Conservation (phyloP, 495 filamentous ascomycete species). For the Xylaria cubensis region DNA sequence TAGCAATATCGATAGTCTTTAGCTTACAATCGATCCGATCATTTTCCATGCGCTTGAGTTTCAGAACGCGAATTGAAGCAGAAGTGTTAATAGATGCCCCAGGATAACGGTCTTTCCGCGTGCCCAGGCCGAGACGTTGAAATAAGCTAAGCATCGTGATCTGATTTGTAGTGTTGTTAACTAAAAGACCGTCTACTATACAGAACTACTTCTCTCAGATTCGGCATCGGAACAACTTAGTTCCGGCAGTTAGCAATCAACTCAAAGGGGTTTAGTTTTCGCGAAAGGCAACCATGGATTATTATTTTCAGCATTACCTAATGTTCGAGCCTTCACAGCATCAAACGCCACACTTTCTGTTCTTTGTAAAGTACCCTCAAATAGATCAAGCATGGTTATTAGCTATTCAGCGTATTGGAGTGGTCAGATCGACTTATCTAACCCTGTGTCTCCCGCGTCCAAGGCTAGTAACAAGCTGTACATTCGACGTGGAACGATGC, state of each 20-base stretch:
- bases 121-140: not conserved
- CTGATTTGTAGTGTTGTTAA: not conserved
- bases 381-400: too few species aligned
- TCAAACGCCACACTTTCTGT: too few species aligned
- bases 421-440: too few species aligned
- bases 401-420: too few species aligned
- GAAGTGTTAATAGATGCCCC: not conserved
- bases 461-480: too few species aligned
- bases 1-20: not conserved
- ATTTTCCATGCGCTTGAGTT: not conserved
- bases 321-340: too few species aligned
- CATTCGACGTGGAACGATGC: too few species aligned
- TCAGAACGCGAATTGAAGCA: not conserved
- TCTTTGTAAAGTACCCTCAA: too few species aligned
- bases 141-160: conserved; percentile 1
- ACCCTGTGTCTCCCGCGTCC: too few species aligned
- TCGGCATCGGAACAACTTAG: not conserved
- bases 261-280: too few species aligned
- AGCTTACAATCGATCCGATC: conserved; percentile 4
- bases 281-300: too few species aligned
- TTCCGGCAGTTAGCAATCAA: not conserved
- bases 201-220: not conserved
- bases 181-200: not conserved
- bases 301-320: too few species aligned
- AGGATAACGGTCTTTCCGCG: not conserved